Percentiles rank a stretch among this genome's conserved stretches.
phyloP scores from a whole-genome alignment of 2,329 filamentous ascomycete genomes.

The Fusarium papillatum region DNA sequence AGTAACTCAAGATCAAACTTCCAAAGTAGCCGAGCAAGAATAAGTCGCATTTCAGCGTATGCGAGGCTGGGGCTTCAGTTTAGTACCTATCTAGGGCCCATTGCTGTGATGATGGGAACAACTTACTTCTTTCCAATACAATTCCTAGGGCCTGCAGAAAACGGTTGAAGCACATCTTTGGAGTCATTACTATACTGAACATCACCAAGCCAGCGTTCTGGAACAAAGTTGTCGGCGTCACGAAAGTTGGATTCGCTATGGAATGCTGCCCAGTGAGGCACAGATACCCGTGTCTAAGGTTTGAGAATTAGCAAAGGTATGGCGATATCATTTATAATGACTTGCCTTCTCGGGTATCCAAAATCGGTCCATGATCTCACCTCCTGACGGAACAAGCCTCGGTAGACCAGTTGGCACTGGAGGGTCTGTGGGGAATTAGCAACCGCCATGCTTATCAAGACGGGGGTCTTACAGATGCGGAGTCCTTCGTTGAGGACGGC shows the following conservation, averaged over 20 bases:
- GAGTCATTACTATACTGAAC: neutral
- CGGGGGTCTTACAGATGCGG: neutral
- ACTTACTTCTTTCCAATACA: constrained; percentile 23
- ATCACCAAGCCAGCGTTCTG: constrained; percentile 17
- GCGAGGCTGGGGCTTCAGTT: neutral
- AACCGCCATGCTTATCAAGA: neutral
- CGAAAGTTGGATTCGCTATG: constrained; percentile 10
- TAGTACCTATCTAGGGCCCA: neutral
- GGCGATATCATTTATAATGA: neutral
- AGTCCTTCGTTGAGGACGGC: constrained; percentile 10
- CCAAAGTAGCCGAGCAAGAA: constrained; percentile 2
- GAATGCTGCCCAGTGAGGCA: constrained; percentile 16
- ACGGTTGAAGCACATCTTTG: constrained; percentile 10
- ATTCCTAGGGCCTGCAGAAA: constrained; percentile 17
- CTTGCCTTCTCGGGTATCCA: constrained; percentile 1
- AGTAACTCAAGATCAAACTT: neutral
- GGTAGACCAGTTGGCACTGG: constrained; percentile 7
- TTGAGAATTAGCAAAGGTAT: neutral
- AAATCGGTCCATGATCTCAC: neutral
- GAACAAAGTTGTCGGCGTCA: constrained; percentile 8
- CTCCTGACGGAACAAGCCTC: neutral
- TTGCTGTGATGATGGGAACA: too few relatives aligned
- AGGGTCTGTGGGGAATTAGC: neutral
- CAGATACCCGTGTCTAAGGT: neutral
- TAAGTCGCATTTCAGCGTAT: neutral